phyloP scores from a whole-genome alignment of 2,329 filamentous ascomycete species.

The Coniosporium tulheliwenetii region DNA sequence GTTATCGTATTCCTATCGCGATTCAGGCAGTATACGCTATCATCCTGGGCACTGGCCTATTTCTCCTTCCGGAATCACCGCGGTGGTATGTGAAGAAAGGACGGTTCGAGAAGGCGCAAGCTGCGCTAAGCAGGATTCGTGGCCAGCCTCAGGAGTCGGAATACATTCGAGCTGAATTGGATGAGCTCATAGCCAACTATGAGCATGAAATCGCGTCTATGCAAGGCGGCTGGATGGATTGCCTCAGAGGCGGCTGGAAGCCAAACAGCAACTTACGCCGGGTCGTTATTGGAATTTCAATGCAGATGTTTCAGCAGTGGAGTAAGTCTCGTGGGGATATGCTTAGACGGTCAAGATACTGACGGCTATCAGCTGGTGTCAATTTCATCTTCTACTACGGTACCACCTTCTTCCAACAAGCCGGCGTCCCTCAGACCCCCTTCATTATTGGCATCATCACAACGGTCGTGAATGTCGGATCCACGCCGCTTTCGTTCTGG shows the following conservation, averaged over 20 bases:
- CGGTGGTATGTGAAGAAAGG: slow-evolving; percentile 68
- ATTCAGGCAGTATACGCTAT: slow-evolving; percentile 66
- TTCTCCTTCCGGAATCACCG: slow-evolving; percentile 65
- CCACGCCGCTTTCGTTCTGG: slow-evolving; percentile 78
- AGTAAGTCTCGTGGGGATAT: slow-evolving; percentile 14
- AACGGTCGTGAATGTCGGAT: slow-evolving; percentile 75
- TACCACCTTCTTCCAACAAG: slow-evolving; percentile 33
- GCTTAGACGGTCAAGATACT: too few species aligned
- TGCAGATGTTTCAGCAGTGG: slow-evolving; percentile 32
- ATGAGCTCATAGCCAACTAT: slow-evolving; percentile 79
- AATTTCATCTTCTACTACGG: slow-evolving; percentile 26
- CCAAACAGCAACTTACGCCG: slow-evolving; percentile 35
- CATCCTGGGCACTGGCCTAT: slow-evolving; percentile 52
- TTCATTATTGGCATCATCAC: slow-evolving; percentile 80
- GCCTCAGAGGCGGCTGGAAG: slow-evolving; percentile 38
- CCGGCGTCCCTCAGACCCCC: slow-evolving; percentile 56
- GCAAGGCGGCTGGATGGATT: slow-evolving; percentile 50
- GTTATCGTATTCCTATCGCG: slow-evolving; percentile 56
- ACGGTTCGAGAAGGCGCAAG: slow-evolving; percentile 44
- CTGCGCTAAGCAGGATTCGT: slow-evolving; percentile 50
- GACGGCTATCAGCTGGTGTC: slow-evolving; percentile 13
- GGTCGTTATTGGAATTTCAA: slow-evolving; percentile 20
- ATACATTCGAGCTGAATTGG: slow-evolving; percentile 62
- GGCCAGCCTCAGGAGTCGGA: slow-evolving; percentile 58
- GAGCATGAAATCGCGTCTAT: slow-evolving; percentile 50